Base-by-base conservation (phyloP, 148 eudicot genomes). In the Chenopodium berlandieri region DNA sequence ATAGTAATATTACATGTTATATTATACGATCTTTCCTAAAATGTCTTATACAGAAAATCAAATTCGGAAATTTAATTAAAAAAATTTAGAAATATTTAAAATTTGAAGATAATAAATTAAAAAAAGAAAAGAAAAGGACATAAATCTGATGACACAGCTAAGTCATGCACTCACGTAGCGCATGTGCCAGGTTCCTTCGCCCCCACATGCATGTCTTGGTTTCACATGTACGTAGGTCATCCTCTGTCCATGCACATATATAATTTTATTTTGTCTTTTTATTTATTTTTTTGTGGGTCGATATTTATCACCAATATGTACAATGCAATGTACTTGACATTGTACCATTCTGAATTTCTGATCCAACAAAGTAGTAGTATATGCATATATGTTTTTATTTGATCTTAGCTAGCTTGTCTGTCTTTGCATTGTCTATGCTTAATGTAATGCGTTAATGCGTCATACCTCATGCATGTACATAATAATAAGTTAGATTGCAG, bases 151-250 rank as follows among this genome's bases (percentile, higher is more conserved):
- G 44, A 85, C 11, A 77, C 66, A 81, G 81, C 67, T 34, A 83
- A 83, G 90, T 76, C 72, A 88, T 85, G 87, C 81, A 87, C 71
- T 86, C 94, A 84, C 91, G 87, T 83, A 87, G 79, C 40, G 81
- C 89, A 87, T 87, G 87, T 87, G 89, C 75, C 67, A 83, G 82
- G 87, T 80, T 79, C 85, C 78, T 74, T 52, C 70, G 72, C 47
- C 54, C 83, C 82, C 87, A 86, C 85, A 84, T 86, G 85, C 97
- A 88, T 87, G 88, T 90, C 87, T 66, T 83, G 67, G 65, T 80
- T 75, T 85, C 95, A 90, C 91, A 90, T 93, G 97, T 88, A 91
- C 85, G 84, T 86, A 76, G 84, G 84, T 77, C 86, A 71, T 79
- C 82, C 83, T 70, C 83, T 85, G 84, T 89, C 86, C 83, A 80